Evolutionary conservation across 176 grass and related monocot species (phyloP).

Genomic region (Echinochloa phyllopogon): DNA sequence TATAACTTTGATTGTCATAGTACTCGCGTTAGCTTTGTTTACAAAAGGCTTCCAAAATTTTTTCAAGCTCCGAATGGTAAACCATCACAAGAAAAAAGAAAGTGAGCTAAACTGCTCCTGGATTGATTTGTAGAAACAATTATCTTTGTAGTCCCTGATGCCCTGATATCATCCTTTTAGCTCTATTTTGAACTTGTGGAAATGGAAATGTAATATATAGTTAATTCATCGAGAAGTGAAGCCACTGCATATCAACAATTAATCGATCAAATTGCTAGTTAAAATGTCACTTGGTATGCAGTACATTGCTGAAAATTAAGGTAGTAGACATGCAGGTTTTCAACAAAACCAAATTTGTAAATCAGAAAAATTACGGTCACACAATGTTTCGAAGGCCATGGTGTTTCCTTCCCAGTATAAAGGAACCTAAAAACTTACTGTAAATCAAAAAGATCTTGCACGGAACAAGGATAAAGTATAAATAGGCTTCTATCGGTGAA

Average conservation of each 20-base stretch:
- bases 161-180: constrained; percentile 8
- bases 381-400: not conserved
- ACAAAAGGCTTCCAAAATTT: not conserved
- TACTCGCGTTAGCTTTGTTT: not conserved
- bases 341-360: not conserved
- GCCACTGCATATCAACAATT: not conserved
- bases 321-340: not conserved
- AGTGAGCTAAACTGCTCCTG: not conserved
- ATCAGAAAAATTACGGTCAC: not conserved
- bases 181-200: constrained; percentile 11
- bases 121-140: not conserved
- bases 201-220: not conserved
- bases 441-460: not conserved
- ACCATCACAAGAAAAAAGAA: not conserved
- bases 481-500: not conserved
- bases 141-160: not conserved
- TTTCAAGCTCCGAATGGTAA: not conserved
- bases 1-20: not conserved
- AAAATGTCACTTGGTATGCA: not conserved
- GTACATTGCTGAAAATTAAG: not conserved
- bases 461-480: not conserved
- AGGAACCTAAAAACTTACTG: not conserved
- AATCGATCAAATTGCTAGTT: not conserved
- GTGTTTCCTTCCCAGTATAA: not conserved
- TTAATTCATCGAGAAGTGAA: not conserved